Conservation (phyloP, 2,329 filamentous ascomycete genomes). For the Sclerotinia nivalis region DNA sequence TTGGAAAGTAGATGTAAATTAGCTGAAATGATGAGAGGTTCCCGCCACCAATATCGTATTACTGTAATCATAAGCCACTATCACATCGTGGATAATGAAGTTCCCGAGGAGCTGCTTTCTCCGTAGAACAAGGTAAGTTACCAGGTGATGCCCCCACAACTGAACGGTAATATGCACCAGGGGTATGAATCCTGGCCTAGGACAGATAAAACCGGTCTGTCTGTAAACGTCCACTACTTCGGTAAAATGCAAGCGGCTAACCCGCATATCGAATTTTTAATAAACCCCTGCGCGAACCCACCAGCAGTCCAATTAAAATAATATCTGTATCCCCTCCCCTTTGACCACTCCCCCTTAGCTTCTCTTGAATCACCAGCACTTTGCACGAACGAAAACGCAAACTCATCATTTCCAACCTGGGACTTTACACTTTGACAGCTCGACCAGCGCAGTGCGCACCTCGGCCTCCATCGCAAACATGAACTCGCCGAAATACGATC, state of each 20-base stretch:
- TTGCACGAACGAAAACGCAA: background rate
- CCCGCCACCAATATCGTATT: background rate
- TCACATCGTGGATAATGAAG: too few relatives aligned
- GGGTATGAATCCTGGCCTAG: background rate
- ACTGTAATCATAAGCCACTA: too few relatives aligned
- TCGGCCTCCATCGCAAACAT: background rate
- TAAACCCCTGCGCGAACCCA: background rate
- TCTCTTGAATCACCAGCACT: background rate
- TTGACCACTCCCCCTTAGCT: background rate
- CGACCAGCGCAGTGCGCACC: background rate
- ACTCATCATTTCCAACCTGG: background rate
- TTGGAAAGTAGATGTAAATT: slow-evolving; percentile 13
- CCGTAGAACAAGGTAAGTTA: background rate
- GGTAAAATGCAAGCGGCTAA: background rate
- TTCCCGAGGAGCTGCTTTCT: background rate
- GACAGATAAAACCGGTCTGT: background rate
- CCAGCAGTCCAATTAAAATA: too few relatives aligned
- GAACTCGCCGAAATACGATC: background rate
- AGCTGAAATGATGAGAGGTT: background rate
- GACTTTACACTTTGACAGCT: background rate
- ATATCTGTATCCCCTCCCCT: background rate
- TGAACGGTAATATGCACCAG: background rate
- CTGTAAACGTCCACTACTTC: slow-evolving; percentile 1
- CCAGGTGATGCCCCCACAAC: background rate
- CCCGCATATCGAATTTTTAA: background rate